These are phyloP conservation scores for Tremellales sp. DNA, from an alignment of 1,284 basidiomycete genomes.

Conservation along the genomic window DNA sequence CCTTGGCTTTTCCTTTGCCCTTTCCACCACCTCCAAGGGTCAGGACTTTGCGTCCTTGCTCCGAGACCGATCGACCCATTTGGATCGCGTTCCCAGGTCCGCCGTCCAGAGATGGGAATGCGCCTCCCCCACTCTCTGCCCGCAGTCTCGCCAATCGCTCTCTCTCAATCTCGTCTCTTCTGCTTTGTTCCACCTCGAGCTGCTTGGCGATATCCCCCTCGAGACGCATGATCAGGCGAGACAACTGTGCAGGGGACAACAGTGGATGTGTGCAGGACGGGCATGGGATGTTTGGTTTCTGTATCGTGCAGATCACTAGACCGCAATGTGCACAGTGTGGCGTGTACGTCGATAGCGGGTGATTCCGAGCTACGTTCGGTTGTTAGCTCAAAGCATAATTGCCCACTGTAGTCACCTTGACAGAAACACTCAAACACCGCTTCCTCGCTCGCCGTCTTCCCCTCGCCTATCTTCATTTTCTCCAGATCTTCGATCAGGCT, in stretches of 20 bases:
- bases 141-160: constrained; percentile 26
- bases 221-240: constrained; percentile 37
- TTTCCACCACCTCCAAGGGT: constrained; percentile 17
- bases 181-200: constrained; percentile 31
- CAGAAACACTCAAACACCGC: constrained; percentile 46
- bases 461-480: constrained; percentile 29
- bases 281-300: constrained; percentile 45
- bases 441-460: constrained; percentile 19
- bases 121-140: constrained; percentile 40
- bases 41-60: constrained; percentile 24
- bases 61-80: not conserved
- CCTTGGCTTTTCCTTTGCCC: constrained; percentile 48
- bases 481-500: constrained; percentile 28
- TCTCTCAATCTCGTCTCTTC: constrained; percentile 30
- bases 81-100: constrained; percentile 1
- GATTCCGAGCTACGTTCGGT: constrained; percentile 40
- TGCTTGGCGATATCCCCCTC: constrained; percentile 38
- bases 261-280: constrained; percentile 46
- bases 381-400: not conserved
- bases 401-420: constrained; percentile 38
- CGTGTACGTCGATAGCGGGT: constrained; percentile 45
- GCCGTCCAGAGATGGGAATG: constrained; percentile 41
- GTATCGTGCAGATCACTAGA: constrained; percentile 45
- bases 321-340: constrained; percentile 48
- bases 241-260: constrained; percentile 36